phyloP scores from a whole-genome alignment of 2,329 filamentous ascomycete species.

The Stachybotrys chartarum region DNA sequence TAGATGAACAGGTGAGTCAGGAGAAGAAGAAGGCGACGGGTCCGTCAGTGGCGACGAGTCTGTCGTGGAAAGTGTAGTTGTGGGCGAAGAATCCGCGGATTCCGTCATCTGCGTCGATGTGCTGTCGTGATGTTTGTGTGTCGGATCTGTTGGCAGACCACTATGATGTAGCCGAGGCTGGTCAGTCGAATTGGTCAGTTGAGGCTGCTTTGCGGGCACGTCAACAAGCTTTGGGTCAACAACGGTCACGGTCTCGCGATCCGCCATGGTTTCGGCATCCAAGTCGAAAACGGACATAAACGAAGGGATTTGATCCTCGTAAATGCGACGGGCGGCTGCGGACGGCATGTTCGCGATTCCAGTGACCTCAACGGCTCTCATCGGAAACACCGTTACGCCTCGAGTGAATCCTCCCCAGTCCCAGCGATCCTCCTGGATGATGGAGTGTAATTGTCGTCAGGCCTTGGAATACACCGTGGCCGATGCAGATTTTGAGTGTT shows the following conservation, averaged over 20 bases:
- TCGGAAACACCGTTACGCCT: not conserved
- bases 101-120: slow-evolving; percentile 73
- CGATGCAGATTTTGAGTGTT: not conserved
- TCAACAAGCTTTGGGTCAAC: slow-evolving; percentile 46
- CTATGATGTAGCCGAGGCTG: slow-evolving; percentile 30
- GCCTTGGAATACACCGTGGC: not conserved
- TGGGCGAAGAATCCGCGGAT: slow-evolving; percentile 90
- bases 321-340: slow-evolving; percentile 52
- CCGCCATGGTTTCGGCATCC: slow-evolving; percentile 48
- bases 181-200: slow-evolving; percentile 21
- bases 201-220: slow-evolving; percentile 28
- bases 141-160: slow-evolving; percentile 36
- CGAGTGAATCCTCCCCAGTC: not conserved
- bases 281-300: slow-evolving; percentile 72
- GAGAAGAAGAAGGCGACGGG: slow-evolving; percentile 84
- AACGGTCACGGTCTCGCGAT: slow-evolving; percentile 45
- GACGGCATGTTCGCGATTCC: slow-evolving; percentile 48
- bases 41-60: slow-evolving; percentile 88
- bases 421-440: not conserved
- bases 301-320: slow-evolving; percentile 65
- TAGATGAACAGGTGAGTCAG: slow-evolving; percentile 76
- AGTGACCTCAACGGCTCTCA: not conserved
- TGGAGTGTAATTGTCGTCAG: not conserved
- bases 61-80: slow-evolving; percentile 85
- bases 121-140: slow-evolving; percentile 68